Base-by-base conservation (phyloP, 768 basidiomycete species). In the Leccinum longicurvipes region DNA sequence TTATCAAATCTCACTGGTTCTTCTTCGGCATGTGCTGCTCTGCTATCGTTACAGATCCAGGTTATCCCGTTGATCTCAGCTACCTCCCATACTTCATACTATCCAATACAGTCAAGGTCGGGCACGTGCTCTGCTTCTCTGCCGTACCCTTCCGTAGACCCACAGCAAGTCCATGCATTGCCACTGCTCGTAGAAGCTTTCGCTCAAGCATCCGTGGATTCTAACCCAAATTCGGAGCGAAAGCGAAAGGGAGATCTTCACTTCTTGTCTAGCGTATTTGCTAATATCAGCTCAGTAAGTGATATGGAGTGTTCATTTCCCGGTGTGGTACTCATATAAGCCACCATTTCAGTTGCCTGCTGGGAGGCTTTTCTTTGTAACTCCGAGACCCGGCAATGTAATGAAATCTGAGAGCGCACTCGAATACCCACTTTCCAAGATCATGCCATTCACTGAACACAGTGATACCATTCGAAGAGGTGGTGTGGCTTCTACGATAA, bases 201-300 rank as follows among this genome's bases (percentile, higher is more conserved):
- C 64, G 81, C 87, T 19, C 84, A 90, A 63, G 89, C 85, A 1
- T n/a, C n/a, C n/a, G 87, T 85, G 23, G 78, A 78, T 15, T 80
- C 82, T 11, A 71, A 72, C 17, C 79, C 83, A 24, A 67, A 74
- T 1, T 75, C 77, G 24, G 79, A 80, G 62, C 77, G 79, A 47
- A 68, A 71, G 41, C 75, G 86, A 45, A 94, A 93, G 73, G 92
- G 86, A 47, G 78, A 87, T 46, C 78, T 96, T 17, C 89, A 98
- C 73, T 98, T 98, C 72, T 76, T 98, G 21, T 86, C 95, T 1
- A 91, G 87, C 60, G 96, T 98, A 12, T 97, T 98, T 66, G 93
- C 94, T 11, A 98, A 98, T 67, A 72, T 97, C 53, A 89, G 83
- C 50, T 81, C 83, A 60, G 95, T 94, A 66, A 65, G 85, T 76